These are phyloP conservation scores for Blastocystis sp. DNA, from an alignment of 352 stramenopile genomes.

Conservation along the genomic window DNA sequence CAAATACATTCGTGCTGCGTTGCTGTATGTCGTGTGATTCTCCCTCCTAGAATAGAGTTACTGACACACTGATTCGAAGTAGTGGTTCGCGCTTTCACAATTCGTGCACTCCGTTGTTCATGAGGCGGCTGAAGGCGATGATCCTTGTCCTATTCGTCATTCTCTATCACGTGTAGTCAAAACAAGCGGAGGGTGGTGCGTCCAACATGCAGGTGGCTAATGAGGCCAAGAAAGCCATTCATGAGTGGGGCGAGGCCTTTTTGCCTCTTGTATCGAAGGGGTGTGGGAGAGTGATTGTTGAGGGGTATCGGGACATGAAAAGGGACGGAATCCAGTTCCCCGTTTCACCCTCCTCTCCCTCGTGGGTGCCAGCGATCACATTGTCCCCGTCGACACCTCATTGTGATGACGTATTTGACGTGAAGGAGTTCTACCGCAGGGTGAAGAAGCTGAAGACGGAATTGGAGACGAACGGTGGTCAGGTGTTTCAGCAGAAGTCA, in stretches of 20 bases:
- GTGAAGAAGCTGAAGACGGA: background rate
- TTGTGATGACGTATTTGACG: slow-evolving; percentile 9
- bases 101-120: slow-evolving; percentile 34
- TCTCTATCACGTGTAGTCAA: background rate
- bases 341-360: background rate
- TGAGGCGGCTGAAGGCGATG: background rate
- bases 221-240: background rate
- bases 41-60: background rate
- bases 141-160: slow-evolving; percentile 9
- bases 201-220: slow-evolving; percentile 17
- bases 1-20: background rate
- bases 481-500: too few species aligned
- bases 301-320: slow-evolving; percentile 23
- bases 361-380: background rate
- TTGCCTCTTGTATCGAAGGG: background rate
- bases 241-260: slow-evolving; percentile 37
- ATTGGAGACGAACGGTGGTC: background rate
- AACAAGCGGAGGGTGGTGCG: background rate
- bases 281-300: background rate
- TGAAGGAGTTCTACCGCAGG: slow-evolving; percentile 25
- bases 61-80: slow-evolving; percentile 6
- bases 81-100: slow-evolving; percentile 7
- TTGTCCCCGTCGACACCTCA: background rate
- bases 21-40: background rate
- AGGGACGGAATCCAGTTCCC: slow-evolving; percentile 29